These are phyloP conservation scores for Juglanconis oblonga DNA, from an alignment of 2,329 filamentous ascomycete genomes.

Conservation along the genomic window DNA sequence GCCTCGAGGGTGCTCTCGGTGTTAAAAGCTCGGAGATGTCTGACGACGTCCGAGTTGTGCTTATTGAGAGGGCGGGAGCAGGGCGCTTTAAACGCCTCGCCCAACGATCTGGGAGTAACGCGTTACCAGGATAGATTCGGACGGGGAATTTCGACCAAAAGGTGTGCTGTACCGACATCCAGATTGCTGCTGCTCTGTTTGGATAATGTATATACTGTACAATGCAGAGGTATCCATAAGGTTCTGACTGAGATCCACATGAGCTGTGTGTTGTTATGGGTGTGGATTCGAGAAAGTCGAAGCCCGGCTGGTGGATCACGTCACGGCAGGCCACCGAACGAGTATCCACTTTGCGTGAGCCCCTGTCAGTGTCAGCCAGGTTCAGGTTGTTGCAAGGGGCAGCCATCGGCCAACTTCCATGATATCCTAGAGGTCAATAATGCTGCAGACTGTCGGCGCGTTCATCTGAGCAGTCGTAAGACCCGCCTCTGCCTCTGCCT, in stretches of 20 bases:
- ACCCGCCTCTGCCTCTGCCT: background rate
- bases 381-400: background rate
- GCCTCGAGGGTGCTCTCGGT: background rate
- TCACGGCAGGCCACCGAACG: slow-evolving; percentile 6
- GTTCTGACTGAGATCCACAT: background rate
- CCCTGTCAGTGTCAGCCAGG: slow-evolving; percentile 4
- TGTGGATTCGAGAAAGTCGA: slow-evolving; percentile 10
- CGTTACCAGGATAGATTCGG: background rate
- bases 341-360: background rate
- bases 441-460: background rate
- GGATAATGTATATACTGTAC: background rate
- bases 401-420: slow-evolving; percentile 14
- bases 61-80: background rate
- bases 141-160: background rate
- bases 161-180: background rate
- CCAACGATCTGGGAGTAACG: too few relatives aligned
- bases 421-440: background rate
- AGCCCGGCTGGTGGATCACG: slow-evolving; percentile 5
- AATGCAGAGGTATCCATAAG: background rate
- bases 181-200: background rate
- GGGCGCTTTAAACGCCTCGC: too few relatives aligned
- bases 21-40: slow-evolving; percentile 5
- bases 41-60: background rate
- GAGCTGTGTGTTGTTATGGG: background rate
- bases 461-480: background rate